These are phyloP conservation scores for Pyricularia pennisetigena DNA, from an alignment of 2,329 filamentous ascomycete species.

Conservation along the genomic window DNA sequence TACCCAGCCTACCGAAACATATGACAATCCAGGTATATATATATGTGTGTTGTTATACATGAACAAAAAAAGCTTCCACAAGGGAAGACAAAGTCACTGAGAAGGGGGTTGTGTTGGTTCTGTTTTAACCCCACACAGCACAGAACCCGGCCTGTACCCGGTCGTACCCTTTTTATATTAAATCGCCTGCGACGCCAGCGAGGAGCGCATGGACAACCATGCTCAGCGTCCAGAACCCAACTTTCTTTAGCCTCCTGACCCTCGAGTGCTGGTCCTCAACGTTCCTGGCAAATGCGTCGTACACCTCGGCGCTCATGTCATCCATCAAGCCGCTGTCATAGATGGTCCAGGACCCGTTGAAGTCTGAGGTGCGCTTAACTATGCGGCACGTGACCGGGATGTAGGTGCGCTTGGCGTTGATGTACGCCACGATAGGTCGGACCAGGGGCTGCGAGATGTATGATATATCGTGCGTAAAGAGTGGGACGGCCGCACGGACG, in stretches of 20 bases:
- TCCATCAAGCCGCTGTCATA: constrained; percentile 93
- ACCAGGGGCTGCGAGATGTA: constrained; percentile 96
- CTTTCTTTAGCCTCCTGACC: constrained; percentile 82
- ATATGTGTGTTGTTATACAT: background rate
- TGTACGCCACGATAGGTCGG: constrained; percentile 93
- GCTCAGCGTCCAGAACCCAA: constrained; percentile 87
- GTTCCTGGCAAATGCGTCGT: constrained; percentile 85
- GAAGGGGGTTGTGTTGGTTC: background rate
- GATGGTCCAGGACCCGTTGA: constrained; percentile 90
- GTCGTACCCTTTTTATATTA: constrained; percentile 27
- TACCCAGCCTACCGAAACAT: background rate
- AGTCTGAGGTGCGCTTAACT: constrained; percentile 80
- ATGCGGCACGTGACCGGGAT: constrained; percentile 93
- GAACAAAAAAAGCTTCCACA: background rate
- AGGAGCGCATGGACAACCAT: constrained; percentile 89
- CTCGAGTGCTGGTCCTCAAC: constrained; percentile 83
- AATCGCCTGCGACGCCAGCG: constrained; percentile 84
- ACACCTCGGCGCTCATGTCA: constrained; percentile 86
- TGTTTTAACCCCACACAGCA: background rate
- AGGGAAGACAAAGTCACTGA: background rate
- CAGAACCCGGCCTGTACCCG: background rate
- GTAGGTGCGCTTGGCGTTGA: constrained; percentile 89
- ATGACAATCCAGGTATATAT: background rate
- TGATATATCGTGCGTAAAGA: constrained; percentile 85
- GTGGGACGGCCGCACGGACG: constrained; percentile 81